Evolutionary conservation across 2,329 filamentous ascomycete genomes (phyloP).

Genomic region (Lecanicillium sp.): DNA sequence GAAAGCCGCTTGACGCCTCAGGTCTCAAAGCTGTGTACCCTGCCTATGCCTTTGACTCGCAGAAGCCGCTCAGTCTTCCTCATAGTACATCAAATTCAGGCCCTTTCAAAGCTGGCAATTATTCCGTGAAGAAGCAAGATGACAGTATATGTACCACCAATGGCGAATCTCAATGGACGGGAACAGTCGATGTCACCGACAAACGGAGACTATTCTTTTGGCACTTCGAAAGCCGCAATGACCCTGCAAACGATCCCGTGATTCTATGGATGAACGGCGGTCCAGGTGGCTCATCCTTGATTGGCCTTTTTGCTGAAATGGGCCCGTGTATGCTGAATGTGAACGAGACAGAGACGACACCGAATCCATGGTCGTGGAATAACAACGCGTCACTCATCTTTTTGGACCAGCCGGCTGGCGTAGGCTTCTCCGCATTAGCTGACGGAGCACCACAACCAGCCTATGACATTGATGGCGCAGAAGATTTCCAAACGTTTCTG

Average conservation of each 20-base stretch:
- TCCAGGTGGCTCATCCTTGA: constrained; percentile 76
- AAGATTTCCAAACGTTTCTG: constrained; percentile 38
- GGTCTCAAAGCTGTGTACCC: too few relatives aligned
- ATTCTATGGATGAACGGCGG: constrained; percentile 85
- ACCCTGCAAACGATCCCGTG: constrained; percentile 84
- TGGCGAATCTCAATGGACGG: constrained; percentile 6
- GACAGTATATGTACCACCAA: constrained; percentile 1
- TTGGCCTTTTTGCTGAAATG: constrained; percentile 8
- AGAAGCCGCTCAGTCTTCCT: too few relatives aligned
- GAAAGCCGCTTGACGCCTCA: too few relatives aligned
- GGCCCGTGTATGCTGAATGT: constrained; percentile 11
- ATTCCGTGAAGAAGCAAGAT: constrained; percentile 1
- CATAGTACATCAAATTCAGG: background rate
- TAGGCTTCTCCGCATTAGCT: constrained; percentile 42
- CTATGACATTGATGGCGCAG: constrained; percentile 32
- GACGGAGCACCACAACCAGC: constrained; percentile 17
- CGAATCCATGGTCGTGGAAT: constrained; percentile 13
- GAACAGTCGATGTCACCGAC: constrained; percentile 6
- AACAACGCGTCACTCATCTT: constrained; percentile 26
- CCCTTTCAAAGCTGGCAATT: background rate
- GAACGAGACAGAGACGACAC: constrained; percentile 8
- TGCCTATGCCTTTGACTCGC: too few relatives aligned
- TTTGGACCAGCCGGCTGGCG: constrained; percentile 44
- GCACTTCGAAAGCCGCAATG: constrained; percentile 94
- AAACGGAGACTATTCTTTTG: constrained; percentile 21